A percentile compares a stretch with the other conserved stretches of the same genome.
These are phyloP conservation scores for Claviceps lovelessii DNA, from an alignment of 2,329 filamentous ascomycete genomes.

Conservation along the genomic window DNA sequence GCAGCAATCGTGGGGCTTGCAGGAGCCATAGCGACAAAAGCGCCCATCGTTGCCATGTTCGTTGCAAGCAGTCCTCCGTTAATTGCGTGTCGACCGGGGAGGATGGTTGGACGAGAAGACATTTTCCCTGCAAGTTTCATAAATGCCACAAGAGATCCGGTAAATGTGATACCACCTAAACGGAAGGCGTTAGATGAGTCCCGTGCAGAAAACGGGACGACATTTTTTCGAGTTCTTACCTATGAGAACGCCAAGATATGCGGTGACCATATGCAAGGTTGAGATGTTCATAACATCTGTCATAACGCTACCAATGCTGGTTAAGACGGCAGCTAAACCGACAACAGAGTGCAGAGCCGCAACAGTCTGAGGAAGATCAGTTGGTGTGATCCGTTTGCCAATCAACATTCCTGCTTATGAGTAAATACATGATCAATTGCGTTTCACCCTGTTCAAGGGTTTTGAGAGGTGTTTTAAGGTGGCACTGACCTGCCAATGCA, in stretches of 20 bases:
- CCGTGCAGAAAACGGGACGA: background rate
- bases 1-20: conserved; percentile 68
- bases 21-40: conserved; percentile 69
- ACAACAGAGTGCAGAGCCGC: conserved; percentile 83
- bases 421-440: conserved; percentile 2
- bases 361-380: conserved; percentile 76
- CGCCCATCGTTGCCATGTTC: conserved; percentile 71
- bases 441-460: background rate
- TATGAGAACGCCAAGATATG: conserved; percentile 75
- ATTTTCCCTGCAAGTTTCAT: conserved; percentile 73
- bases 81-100: conserved; percentile 61
- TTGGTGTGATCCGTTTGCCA: conserved; percentile 75
- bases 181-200: background rate
- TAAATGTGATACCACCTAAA: conserved; percentile 67
- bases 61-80: conserved; percentile 61
- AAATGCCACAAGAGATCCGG: conserved; percentile 79
- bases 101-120: conserved; percentile 58
- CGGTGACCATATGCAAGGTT: conserved; percentile 70
- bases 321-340: conserved; percentile 74
- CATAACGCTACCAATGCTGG: conserved; percentile 77
- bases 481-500: conserved; percentile 39
- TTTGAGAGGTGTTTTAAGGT: background rate
- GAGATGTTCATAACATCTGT: conserved; percentile 55
- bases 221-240: conserved; percentile 25
- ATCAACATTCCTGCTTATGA: conserved; percentile 49